A percentile compares a stretch with the other conserved stretches of the same genome.
These are phyloP conservation scores for Termitomyces sp. DNA, from an alignment of 768 basidiomycete genomes.

Conservation along the genomic window DNA sequence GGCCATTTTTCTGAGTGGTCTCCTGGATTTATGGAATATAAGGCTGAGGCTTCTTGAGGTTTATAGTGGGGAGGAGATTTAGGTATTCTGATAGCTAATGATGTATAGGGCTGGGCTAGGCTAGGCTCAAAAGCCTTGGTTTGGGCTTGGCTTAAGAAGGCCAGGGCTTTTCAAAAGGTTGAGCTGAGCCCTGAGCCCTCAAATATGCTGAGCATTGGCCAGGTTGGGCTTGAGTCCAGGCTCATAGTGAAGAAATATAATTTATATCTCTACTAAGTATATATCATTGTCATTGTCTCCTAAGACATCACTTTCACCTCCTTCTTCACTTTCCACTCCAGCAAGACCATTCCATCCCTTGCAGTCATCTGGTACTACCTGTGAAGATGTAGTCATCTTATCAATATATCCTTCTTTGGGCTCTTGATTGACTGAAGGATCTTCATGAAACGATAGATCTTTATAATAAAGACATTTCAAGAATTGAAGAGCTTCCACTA, in stretches of 20 bases:
- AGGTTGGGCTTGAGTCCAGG: not conserved
- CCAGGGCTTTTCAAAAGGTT: too few relatives aligned
- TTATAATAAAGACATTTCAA: conserved; percentile 5
- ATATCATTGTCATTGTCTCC: not conserved
- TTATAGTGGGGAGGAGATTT: too few relatives aligned
- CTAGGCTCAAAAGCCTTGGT: not conserved
- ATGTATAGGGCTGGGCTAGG: not conserved
- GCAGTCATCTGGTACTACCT: too few relatives aligned
- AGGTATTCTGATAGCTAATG: too few relatives aligned
- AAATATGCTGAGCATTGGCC: not conserved
- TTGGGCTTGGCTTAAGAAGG: too few relatives aligned
- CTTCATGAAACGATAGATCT: conserved; percentile 7
- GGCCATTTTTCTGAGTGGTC: too few relatives aligned
- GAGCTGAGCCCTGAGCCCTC: not conserved
- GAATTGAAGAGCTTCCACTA: conserved; percentile 12
- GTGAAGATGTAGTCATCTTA: not conserved
- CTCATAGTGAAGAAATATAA: not conserved
- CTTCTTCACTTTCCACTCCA: too few relatives aligned
- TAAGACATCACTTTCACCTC: too few relatives aligned
- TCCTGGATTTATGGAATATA: too few relatives aligned
- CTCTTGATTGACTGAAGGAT: not conserved
- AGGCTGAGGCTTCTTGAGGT: too few relatives aligned
- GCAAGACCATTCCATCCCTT: too few relatives aligned
- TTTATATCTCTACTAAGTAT: not conserved
- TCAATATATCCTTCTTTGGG: not conserved